These are phyloP conservation scores for Ettlia oleoabundans DNA, from an alignment of 139 green algal species.

Conservation along the genomic window DNA sequence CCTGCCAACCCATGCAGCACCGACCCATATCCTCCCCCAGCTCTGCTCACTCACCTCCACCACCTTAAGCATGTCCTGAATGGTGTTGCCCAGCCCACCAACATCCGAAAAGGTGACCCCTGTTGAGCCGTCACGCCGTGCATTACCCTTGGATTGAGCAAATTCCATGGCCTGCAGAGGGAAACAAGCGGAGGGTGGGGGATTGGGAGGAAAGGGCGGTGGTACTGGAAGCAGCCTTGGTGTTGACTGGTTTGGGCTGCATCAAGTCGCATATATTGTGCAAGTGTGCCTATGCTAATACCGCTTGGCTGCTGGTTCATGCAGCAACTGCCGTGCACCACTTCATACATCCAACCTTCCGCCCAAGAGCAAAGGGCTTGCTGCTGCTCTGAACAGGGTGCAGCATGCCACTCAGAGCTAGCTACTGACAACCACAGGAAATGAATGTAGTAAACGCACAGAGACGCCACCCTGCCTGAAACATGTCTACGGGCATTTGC, in stretches of 20 bases:
- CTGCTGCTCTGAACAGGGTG: too few species aligned
- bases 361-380: too few species aligned
- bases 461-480: conserved; percentile 31
- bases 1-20: not conserved
- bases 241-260: too few species aligned
- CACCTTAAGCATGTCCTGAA: conserved; percentile 85
- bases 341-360: too few species aligned
- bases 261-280: not conserved
- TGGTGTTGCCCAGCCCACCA: conserved; percentile 86
- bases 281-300: not conserved
- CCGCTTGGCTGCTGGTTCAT: not conserved
- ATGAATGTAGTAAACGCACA: too few species aligned
- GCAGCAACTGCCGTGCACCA: too few species aligned
- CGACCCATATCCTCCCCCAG: not conserved
- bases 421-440: too few species aligned
- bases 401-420: too few species aligned
- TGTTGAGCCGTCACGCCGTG: conserved; percentile 86
- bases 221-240: not conserved
- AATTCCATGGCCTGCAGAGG: conserved; percentile 86
- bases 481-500: conserved; percentile 66
- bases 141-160: conserved; percentile 86
- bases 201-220: not conserved
- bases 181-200: not conserved
- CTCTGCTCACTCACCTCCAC: conserved; percentile 57
- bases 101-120: conserved; percentile 91